A percentile compares a stretch with the other conserved stretches of the same genome.
These are phyloP conservation scores for Solanum okadae DNA, from an alignment of 257 asterid species.

Conservation along the genomic window DNA sequence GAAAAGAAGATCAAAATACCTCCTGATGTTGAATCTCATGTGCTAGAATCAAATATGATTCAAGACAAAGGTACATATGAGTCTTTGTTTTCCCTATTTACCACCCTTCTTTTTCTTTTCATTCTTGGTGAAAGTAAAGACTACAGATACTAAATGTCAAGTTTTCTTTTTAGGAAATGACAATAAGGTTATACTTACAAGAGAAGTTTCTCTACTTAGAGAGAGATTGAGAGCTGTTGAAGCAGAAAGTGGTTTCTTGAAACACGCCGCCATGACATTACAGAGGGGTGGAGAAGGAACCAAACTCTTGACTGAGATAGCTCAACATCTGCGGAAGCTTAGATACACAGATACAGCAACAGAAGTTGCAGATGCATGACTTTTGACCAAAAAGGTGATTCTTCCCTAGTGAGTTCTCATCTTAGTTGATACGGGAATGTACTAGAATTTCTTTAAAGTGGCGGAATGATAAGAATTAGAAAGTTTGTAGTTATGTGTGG, in stretches of 20 bases:
- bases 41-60: constrained; percentile 9
- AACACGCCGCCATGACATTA: constrained; percentile 66
- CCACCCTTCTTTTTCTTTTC: background rate
- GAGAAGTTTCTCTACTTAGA: constrained; percentile 51
- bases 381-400: background rate
- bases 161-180: constrained; percentile 8
- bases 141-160: background rate
- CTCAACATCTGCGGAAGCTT: constrained; percentile 57
- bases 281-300: constrained; percentile 69
- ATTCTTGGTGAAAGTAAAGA: background rate
- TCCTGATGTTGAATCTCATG: constrained; percentile 13
- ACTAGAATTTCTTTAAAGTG: background rate
- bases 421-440: background rate
- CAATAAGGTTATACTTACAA: constrained; percentile 28
- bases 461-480: background rate
- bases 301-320: constrained; percentile 70
- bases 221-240: constrained; percentile 71
- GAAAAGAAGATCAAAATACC: constrained; percentile 25
- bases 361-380: background rate
- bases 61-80: constrained; percentile 26
- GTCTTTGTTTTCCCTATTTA: background rate
- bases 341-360: constrained; percentile 22
- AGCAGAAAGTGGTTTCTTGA: constrained; percentile 79
- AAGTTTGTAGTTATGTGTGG: background rate
- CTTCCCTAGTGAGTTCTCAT: background rate